Evolutionary conservation across 495 filamentous ascomycete genomes (phyloP), one percentile per base, ranked within the genome.

Genomic region (Xylaria acuta): DNA sequence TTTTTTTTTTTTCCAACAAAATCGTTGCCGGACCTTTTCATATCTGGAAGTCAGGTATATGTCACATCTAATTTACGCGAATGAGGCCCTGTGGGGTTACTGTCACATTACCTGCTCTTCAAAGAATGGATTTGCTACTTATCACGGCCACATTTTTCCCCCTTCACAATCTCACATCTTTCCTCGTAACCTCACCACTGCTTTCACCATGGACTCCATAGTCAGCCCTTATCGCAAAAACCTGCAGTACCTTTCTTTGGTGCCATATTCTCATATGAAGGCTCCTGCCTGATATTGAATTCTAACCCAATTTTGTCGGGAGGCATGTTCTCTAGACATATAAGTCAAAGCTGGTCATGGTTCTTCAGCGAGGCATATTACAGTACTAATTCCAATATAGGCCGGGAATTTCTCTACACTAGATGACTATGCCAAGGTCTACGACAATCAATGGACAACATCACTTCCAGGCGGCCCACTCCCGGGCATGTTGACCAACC

Each of bases 401-500:
- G 53, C 63, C 16, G 70, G 67, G 34, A 77, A 75, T 34, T 71
- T 80, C 59, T 68, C 72, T 38, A 64, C 73, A n/a, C 63, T 80
- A 49, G 71, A 74, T 7, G 80, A 79, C 54, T 82, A 79, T 68
- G 22, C 65, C 36, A 58, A 73, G 20, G 71, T 82, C 16, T 84
- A 84, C 73, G 30, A 77, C 2, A 67, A 68, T 36, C 70, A 80
- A 77, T 84, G 78, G 78, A 72, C 69, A 60, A 73, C 56, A 1
- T 74, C 74, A 2, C 76, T 80, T 32, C 80, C 80, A 4, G 30
- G 20, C 59, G 79, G 80, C 11, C 63, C 76, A 34, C 70, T 63
- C 47, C 75, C 73, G 36, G 82, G 82, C 34, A 74, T 75, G 36
- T 49, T 77, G 34, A 75, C 77, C 25, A 83, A 83, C 71, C 81